Evolutionary conservation across 257 asterid genomes (phyloP).

Genomic region (Oldenlandia corymbosa): DNA sequence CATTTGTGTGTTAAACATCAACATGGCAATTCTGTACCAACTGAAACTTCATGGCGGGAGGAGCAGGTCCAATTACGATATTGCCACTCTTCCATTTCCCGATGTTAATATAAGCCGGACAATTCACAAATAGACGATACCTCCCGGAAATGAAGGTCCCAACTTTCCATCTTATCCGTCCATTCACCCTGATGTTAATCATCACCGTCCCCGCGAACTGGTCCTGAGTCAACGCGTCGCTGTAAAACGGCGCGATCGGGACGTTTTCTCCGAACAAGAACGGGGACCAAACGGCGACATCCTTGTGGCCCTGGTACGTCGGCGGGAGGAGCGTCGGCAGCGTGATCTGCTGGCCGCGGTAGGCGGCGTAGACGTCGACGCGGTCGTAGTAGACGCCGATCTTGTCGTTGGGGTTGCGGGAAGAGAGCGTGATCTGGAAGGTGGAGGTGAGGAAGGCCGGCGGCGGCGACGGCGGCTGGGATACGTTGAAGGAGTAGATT

Average conservation of each 20-base stretch:
- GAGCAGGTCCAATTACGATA: conserved; percentile 28
- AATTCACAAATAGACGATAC: conserved; percentile 54
- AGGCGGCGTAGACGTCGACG: conserved; percentile 49
- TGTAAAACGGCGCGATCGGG: conserved; percentile 46
- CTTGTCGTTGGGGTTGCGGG: conserved; percentile 53
- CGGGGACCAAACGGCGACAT: conserved; percentile 59
- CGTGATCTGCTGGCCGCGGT: conserved; percentile 62
- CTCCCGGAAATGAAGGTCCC: conserved; percentile 54
- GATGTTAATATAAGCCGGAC: conserved; percentile 68
- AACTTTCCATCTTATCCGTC: conserved; percentile 67
- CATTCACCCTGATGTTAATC: conserved; percentile 43
- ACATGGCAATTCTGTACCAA: conserved; percentile 46
- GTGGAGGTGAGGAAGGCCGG: conserved; percentile 45
- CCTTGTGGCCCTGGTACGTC: conserved; percentile 57
- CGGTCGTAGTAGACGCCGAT: conserved; percentile 58
- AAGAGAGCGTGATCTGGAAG: conserved; percentile 51
- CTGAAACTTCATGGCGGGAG: conserved; percentile 45
- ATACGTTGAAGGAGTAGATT: conserved; percentile 54
- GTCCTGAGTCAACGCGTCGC: conserved; percentile 33
- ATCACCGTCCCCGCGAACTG: conserved; percentile 38
- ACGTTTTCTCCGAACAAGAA: conserved; percentile 44
- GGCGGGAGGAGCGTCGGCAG: conserved; percentile 43
- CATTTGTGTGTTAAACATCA: conserved; percentile 40
- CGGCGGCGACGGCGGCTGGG: conserved; percentile 29
- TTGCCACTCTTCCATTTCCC: conserved; percentile 21